Percentiles rank a stretch among this genome's conserved stretches.
Conservation (phyloP, 352 stramenopile species). For the Phytophthora tubulina region DNA sequence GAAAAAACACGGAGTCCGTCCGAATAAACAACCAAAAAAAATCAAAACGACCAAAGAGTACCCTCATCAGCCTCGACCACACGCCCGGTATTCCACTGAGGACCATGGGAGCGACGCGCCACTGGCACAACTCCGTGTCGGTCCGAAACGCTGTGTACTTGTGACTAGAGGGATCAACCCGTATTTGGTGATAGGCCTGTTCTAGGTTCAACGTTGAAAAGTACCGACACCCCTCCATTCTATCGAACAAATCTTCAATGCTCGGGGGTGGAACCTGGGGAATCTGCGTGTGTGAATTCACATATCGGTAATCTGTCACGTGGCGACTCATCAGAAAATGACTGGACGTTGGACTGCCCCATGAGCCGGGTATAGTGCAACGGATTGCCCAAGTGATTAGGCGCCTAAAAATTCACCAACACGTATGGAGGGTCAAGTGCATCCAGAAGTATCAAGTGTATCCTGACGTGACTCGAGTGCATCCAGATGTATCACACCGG, state of each 20-base stretch:
- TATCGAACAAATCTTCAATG: conserved; percentile 9
- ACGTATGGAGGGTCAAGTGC: too few species aligned
- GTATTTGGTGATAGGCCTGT: conserved; percentile 49
- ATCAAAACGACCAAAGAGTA: conserved; percentile 33
- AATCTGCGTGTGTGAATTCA: conserved; percentile 25
- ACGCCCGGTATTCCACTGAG: conserved; percentile 49
- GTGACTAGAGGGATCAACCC: background rate
- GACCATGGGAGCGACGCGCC: conserved; percentile 50
- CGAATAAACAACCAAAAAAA: conserved; percentile 45
- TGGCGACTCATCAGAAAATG: too few species aligned
- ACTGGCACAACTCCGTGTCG: conserved; percentile 49
- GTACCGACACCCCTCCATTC: conserved; percentile 5
- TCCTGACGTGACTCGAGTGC: too few species aligned
- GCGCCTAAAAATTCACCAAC: too few species aligned
- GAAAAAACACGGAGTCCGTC: conserved; percentile 48
- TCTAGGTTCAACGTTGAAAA: conserved; percentile 40
- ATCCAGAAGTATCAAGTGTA: too few species aligned
- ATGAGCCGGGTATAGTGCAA: too few species aligned
- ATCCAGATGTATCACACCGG: too few species aligned
- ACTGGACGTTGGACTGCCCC: too few species aligned
- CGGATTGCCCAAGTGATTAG: too few species aligned
- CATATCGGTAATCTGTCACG: background rate
- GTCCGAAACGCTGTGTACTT: conserved; percentile 49
- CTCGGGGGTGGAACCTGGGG: conserved; percentile 16
- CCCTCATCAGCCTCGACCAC: conserved; percentile 49